phyloP scores from a whole-genome alignment of 169 alveolate species.

The Besnoitia besnoiti region DNA sequence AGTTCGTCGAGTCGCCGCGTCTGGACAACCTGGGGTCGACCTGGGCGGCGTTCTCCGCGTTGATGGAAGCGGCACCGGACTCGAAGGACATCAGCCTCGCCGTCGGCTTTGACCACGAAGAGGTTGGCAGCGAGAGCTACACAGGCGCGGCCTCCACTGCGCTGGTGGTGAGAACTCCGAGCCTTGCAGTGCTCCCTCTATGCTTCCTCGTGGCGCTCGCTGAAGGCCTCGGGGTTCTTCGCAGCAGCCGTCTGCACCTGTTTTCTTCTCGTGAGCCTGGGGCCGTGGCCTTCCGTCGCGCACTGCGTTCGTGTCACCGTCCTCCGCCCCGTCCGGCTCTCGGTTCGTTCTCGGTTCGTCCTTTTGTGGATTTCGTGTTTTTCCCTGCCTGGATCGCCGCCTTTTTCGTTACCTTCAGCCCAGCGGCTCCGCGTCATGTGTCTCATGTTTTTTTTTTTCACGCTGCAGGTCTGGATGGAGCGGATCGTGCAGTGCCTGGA shows the following conservation, averaged over 20 bases:
- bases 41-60: conserved; percentile 87
- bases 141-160: conserved; percentile 88
- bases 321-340: not conserved
- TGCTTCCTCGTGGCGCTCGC: no score
- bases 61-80: conserved; percentile 55
- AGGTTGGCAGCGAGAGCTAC: conserved; percentile 90
- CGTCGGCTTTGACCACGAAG: conserved; percentile 94
- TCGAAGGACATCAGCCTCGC: conserved; percentile 69
- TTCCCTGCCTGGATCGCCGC: not conserved
- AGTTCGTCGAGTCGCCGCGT: conserved; percentile 92
- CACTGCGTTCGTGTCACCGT: no score
- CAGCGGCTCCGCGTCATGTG: not conserved
- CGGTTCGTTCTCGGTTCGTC: not conserved
- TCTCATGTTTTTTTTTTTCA: not conserved
- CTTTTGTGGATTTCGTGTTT: not conserved
- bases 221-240: no score
- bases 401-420: not conserved
- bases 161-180: conserved; percentile 66
- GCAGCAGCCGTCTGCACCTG: no score
- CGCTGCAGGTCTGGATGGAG: conserved; percentile 64
- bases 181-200: no score
- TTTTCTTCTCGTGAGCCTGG: no score
- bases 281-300: no score
- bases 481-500: conserved; percentile 14
- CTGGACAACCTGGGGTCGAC: conserved; percentile 92